Evolutionary conservation across 805 yeast species (phyloP), one percentile per base, ranked within the genome.

Genomic region (Starmera amethionina): DNA sequence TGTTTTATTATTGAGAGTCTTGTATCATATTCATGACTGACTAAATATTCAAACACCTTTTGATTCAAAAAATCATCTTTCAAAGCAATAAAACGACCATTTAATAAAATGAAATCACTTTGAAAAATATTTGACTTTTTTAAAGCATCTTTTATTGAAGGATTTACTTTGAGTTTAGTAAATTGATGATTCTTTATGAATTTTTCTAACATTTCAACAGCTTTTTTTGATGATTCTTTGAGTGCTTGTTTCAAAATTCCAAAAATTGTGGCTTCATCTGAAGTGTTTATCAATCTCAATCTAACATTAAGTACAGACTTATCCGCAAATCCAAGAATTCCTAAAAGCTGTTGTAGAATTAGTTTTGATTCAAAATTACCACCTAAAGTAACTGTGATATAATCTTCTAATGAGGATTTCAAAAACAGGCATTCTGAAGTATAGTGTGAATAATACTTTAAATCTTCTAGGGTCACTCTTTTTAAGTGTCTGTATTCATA

Each of bases 11-110:
- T 46, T n/a, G 62, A 59, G 4, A 79, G 45, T 35, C 83, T 64
- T 42, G 71, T 65, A 5, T 57, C 52, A 1, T 62, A 51, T 47
- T 82, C 88, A 45, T 68, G 66, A 6, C 65, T 64, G 2, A 71
- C 45, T 3, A 79, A 54, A 16, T 57, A 54, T 9, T 59, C 59
- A 31, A 76, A 49, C 4, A 66, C 64, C 1, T 46, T 44, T 0
- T 45, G 40, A 13, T 54, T 41, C 15, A 48, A 49, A 4, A 42
- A 52, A 47, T 39, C 58, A 35, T 40, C 54, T 41, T 44, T 62
- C 28, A 61, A 61, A 47, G 55, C 67, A 40, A 70, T 62, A 56
- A 54, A 54, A 47, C 87, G 68, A 12, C 87, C 82, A 49, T 78
- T 78, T 19, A 77, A 48, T 8, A 75, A 51, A 8, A 79, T 36